phyloP scores from a whole-genome alignment of 805 yeast genomes.

The Vanderwaltozyma yarrowii region DNA sequence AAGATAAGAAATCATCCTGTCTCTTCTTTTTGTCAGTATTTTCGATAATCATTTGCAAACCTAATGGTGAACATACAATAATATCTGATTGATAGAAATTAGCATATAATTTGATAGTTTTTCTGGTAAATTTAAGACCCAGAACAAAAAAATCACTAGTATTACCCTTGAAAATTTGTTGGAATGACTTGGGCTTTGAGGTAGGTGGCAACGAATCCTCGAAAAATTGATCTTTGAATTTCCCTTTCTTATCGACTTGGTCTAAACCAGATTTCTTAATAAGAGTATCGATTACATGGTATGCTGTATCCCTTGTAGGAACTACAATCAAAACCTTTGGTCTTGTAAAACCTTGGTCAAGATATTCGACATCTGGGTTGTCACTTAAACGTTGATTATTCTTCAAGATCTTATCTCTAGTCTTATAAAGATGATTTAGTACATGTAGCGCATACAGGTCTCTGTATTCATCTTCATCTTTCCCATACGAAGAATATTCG shows the following conservation, averaged over 20 bases:
- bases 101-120: conserved; percentile 73
- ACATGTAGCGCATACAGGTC: conserved; percentile 60
- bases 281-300: conserved; percentile 52
- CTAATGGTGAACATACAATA: conserved; percentile 85
- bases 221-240: conserved; percentile 63
- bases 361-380: conserved; percentile 45
- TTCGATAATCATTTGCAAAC: conserved; percentile 70
- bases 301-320: conserved; percentile 77
- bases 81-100: conserved; percentile 79
- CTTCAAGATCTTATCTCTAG: conserved; percentile 75
- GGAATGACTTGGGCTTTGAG: conserved; percentile 76
- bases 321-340: conserved; percentile 76
- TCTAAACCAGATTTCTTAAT: conserved; percentile 54
- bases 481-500: conserved; percentile 40
- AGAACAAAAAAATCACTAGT: conserved; percentile 84
- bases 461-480: conserved; percentile 45
- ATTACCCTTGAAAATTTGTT: conserved; percentile 73
- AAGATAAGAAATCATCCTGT: conserved; percentile 74
- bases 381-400: conserved; percentile 51
- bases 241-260: conserved; percentile 71
- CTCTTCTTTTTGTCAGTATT: conserved; percentile 45
- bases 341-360: conserved; percentile 94
- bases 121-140: conserved; percentile 86
- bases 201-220: conserved; percentile 37
- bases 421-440: conserved; percentile 74